Conservation (phyloP, 257 asterid genomes). For the Solanum gracilifrons region DNA sequence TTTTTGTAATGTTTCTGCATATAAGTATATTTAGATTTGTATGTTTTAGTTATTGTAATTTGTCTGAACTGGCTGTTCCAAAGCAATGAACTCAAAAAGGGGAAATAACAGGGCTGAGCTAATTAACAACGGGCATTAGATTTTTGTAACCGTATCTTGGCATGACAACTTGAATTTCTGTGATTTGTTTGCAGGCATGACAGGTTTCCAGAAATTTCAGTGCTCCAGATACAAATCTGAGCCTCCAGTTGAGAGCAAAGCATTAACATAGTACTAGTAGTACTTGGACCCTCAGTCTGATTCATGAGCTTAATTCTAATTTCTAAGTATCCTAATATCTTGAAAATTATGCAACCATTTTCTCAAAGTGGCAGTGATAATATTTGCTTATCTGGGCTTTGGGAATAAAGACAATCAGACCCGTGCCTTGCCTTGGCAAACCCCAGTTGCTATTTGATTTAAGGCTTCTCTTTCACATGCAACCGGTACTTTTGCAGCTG, state of each 20-base stretch:
- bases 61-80: background rate
- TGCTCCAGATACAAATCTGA: background rate
- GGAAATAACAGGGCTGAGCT: background rate
- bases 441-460: background rate
- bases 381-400: background rate
- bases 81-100: background rate
- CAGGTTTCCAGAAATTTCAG: background rate
- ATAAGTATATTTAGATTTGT: background rate
- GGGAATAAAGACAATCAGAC: background rate
- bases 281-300: background rate
- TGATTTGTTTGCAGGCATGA: background rate
- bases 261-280: background rate
- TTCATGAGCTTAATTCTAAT: background rate
- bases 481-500: slow-evolving; percentile 16
- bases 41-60: background rate
- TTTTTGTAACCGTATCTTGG: background rate
- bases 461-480: background rate
- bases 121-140: background rate
- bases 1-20: background rate
- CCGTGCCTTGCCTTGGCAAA: slow-evolving; percentile 16
- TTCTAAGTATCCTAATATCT: background rate
- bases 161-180: background rate
- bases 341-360: background rate
- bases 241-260: background rate
- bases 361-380: background rate